Evolutionary conservation across 495 filamentous ascomycete genomes (phyloP), one percentile per base, ranked within the genome.

Genomic region (Pseudoneurospora amorphoporcata): DNA sequence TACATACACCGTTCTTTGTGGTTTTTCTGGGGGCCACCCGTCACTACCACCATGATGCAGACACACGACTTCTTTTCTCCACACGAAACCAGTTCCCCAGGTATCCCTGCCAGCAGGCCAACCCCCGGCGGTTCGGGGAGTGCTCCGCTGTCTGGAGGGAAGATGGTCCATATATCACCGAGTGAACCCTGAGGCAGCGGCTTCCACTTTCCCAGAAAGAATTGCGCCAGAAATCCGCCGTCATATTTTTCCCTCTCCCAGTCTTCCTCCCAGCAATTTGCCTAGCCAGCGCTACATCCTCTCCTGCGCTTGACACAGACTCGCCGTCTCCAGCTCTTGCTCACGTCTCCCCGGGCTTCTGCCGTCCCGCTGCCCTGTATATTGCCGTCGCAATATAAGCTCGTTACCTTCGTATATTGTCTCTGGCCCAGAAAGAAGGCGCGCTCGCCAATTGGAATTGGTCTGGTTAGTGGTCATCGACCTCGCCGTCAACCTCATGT

Each of bases 341-440:
- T 70, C 72, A 72, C 74, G 53, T 61, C 70, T 68, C 68, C 70
- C 69, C 70, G 74, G 42, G 76, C 71, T 73, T 70, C 71, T 80
- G 76, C 80, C 80, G 78, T 81, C 79, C 79, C 80, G 78, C 77
- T 75, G 79, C 73, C 68, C 29, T 35, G 53, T 81, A 82, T 81
- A 82, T 82, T 82, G 76, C 71, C 72, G 70, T 68, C 71, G 73
- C 78, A 82, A 82, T 81, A 78, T 79, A 80, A 80, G 77, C 75
- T 76, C 77, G 77, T 76, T 75, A 76, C 75, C 78, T 75, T 65
- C 29, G 53, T 77, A 80, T 79, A 80, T 80, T 80, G 79, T 78
- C 73, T 65, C 77, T 80, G 77, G 74, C 73, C 75, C 74, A 76
- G 58, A 76, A 75, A 35, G 72, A 58, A 72, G 47, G 58, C 73